Conservation (phyloP, 1,284 basidiomycete species). For the Ustilago cynodontis region DNA sequence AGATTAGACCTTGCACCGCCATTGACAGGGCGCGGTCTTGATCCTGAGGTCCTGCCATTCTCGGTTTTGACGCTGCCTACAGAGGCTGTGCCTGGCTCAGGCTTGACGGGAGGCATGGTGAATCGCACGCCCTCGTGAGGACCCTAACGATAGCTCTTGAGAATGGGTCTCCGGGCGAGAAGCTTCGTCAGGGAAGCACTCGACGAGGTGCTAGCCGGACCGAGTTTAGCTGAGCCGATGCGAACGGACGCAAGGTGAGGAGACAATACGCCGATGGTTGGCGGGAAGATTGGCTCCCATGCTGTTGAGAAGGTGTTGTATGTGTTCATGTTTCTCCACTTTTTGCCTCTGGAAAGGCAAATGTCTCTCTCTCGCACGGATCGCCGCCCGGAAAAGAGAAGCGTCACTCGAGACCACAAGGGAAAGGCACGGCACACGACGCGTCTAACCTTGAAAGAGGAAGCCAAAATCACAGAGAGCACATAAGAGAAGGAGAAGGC, state of each 20-base stretch:
- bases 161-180: not conserved
- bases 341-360: not conserved
- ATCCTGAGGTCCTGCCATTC: slow-evolving; percentile 18
- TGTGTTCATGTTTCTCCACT: not conserved
- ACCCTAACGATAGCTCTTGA: not conserved
- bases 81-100: slow-evolving; percentile 32
- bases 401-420: slow-evolving; percentile 1
- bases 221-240: not conserved
- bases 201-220: not conserved
- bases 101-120: slow-evolving; percentile 51
- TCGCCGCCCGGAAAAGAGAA: not conserved
- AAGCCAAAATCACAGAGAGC: not conserved
- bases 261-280: not conserved
- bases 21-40: slow-evolving; percentile 29
- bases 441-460: not conserved
- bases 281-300: not conserved
- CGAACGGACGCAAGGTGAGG: not conserved
- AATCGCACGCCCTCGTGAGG: not conserved
- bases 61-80: slow-evolving; percentile 35
- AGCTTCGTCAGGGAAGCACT: not conserved
- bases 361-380: slow-evolving; percentile 9
- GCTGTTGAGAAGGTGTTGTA: not conserved
- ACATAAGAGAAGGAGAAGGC: too few species aligned
- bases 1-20: slow-evolving; percentile 24
- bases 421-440: not conserved